Percentiles rank a stretch among this genome's conserved stretches.
Evolutionary conservation across 2,329 filamentous ascomycete species (phyloP).

Genomic region (Cladophialophora psammophila): DNA sequence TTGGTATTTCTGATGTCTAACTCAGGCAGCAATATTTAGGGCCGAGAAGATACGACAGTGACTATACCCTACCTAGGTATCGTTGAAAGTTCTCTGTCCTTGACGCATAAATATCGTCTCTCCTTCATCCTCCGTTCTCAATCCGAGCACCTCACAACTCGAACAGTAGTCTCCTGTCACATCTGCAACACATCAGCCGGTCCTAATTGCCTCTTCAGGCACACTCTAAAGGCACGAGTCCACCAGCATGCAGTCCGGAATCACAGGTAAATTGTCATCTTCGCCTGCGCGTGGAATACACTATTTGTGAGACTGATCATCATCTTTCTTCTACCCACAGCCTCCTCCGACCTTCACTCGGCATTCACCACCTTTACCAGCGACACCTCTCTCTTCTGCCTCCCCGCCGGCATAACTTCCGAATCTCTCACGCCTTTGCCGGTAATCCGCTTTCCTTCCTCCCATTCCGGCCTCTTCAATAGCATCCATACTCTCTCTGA

Average conservation of each 20-base stretch:
- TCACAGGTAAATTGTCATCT: slow-evolving; percentile 48
- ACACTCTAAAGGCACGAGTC: background rate
- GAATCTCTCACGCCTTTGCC: slow-evolving; percentile 53
- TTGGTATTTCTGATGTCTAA: background rate
- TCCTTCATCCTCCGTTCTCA: background rate
- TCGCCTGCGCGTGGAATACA: background rate
- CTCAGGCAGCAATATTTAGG: background rate
- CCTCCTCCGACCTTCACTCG: slow-evolving; percentile 55
- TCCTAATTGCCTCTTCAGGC: background rate
- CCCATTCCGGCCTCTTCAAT: slow-evolving; percentile 54
- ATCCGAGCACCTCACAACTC: background rate
- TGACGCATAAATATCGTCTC: background rate
- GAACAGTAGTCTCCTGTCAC: background rate
- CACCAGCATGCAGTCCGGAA: slow-evolving; percentile 57
- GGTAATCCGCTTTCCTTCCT: slow-evolving; percentile 49
- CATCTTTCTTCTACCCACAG: slow-evolving; percentile 39
- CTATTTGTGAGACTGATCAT: background rate
- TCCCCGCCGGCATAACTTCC: slow-evolving; percentile 55
- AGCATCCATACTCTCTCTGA: slow-evolving; percentile 59
- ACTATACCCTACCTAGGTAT: background rate
- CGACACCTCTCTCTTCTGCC: slow-evolving; percentile 52
- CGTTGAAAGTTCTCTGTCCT: background rate
- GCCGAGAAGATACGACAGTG: background rate
- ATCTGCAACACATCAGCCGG: background rate
- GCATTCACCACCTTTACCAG: slow-evolving; percentile 55